A percentile compares a stretch with the other conserved stretches of the same genome.
These are phyloP conservation scores for Nakazawaea pomicola DNA, from an alignment of 805 yeast genomes.

Conservation along the genomic window DNA sequence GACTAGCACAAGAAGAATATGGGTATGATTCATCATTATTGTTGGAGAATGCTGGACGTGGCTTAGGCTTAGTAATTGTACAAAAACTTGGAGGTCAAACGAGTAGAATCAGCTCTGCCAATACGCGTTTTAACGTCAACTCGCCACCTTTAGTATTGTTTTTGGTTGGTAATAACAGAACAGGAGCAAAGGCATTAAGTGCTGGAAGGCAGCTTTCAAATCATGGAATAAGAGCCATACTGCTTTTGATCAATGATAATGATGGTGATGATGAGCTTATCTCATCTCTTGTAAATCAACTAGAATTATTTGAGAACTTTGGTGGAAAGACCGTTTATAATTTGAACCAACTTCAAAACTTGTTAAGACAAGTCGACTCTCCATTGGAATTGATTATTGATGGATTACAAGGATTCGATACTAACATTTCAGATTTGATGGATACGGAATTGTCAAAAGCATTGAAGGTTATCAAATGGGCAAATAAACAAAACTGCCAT, in stretches of 20 bases:
- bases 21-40: conserved; percentile 40
- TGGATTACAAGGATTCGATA: conserved; percentile 81
- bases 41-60: conserved; percentile 66
- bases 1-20: conserved; percentile 49
- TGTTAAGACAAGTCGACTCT: conserved; percentile 47
- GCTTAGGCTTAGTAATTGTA: conserved; percentile 54
- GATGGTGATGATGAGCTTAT: conserved; percentile 31
- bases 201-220: conserved; percentile 76
- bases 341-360: conserved; percentile 29
- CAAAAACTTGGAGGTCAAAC: conserved; percentile 65
- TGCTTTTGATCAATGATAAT: conserved; percentile 33
- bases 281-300: conserved; percentile 37
- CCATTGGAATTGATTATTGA: conserved; percentile 80
- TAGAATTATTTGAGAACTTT: conserved; percentile 47
- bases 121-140: conserved; percentile 54
- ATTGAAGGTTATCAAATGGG: conserved; percentile 57
- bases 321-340: conserved; percentile 65
- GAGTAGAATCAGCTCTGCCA: conserved; percentile 34
- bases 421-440: conserved; percentile 55
- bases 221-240: conserved; percentile 66
- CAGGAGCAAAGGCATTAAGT: conserved; percentile 73
- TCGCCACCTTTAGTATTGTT: conserved; percentile 72
- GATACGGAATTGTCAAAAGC: conserved; percentile 36
- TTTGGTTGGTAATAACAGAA: conserved; percentile 66
- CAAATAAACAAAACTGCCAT: conserved; percentile 43